Conservation (phyloP, 192 early-diverging fungal genomes). For the Radiomyces spectabilis region DNA sequence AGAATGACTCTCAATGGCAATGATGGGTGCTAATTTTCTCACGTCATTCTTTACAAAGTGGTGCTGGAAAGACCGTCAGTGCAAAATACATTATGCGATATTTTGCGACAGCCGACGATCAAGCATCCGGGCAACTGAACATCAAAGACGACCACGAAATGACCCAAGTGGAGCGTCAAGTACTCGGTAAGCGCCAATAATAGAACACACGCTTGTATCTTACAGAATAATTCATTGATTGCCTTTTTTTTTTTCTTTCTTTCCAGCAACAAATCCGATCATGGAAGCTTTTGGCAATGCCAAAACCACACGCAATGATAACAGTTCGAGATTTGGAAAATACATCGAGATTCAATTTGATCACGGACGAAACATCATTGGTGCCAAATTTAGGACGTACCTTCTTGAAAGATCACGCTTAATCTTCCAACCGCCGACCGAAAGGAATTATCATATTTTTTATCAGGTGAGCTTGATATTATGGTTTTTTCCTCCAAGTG, state of each 20-base stretch:
- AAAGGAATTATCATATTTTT: slow-evolving; percentile 99
- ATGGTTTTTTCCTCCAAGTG: neutral
- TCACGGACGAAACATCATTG: slow-evolving; percentile 75
- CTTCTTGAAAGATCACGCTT: slow-evolving; percentile 93
- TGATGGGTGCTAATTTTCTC: neutral
- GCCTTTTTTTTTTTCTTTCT: neutral
- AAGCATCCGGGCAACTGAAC: slow-evolving; percentile 35
- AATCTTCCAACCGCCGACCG: slow-evolving; percentile 85
- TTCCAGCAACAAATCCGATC: slow-evolving; percentile 90
- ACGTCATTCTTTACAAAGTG: slow-evolving; percentile 32
- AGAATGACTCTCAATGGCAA: neutral
- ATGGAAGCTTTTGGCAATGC: slow-evolving; percentile 99
- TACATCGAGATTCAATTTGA: slow-evolving; percentile 97
- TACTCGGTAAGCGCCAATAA: slow-evolving; percentile 40
- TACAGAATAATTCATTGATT: neutral
- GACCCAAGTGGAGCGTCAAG: slow-evolving; percentile 74
- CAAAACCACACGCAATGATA: slow-evolving; percentile 99
- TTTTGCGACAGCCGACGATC: slow-evolving; percentile 77
- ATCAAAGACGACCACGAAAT: slow-evolving; percentile 40
- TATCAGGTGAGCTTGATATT: slow-evolving; percentile 59
- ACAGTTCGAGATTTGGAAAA: slow-evolving; percentile 97
- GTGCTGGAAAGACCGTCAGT: slow-evolving; percentile 95
- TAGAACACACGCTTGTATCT: too few relatives aligned
- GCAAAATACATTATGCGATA: slow-evolving; percentile 99
- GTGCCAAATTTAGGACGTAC: slow-evolving; percentile 93